Evolutionary conservation across 306 rosid genomes (phyloP), one percentile per base, ranked within the genome.

Genomic region (Phaseolus lunatus): DNA sequence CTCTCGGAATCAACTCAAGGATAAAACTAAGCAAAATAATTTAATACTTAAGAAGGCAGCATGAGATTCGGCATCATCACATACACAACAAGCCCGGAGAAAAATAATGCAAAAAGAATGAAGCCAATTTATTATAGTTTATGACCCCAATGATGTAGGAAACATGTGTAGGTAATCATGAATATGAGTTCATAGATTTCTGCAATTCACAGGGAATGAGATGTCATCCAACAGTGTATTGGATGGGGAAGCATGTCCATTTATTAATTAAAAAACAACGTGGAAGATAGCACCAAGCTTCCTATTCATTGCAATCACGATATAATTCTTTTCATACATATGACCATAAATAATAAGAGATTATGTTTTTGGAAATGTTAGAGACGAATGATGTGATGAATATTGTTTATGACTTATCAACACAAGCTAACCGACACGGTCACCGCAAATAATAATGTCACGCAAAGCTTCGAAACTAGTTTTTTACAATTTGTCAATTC

Each of bases 351-450:
- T 29, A 29, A 29, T 29, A n/a, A n/a, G n/a, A n/a, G n/a, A n/a
- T 33, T 7, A 7, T 5, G 9, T 0, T 5, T 5, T 33, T 33
- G 9, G 8, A 33, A 33, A 33, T 5, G 6, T 6, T 8, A 5
- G 39, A 33, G 39, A 33, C 2, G 39, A 37, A 37, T 8, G 41
- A 37, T 8, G 10, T 37, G 9, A 37, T 37, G 11, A 37, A 37
- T 37, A 35, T 35, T 35, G 39, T 35, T 35, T 5, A 35, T 35
- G 9, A 26, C 39, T 72, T 63, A 16, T 45, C 19, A 0, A 18
- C 67, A 65, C 33, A 27, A 24, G 71, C 72, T 67, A 74, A 82
- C 82, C 72, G 81, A 72, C 85, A 86, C 81, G 81, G 85, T 70
- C 89, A 83, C 61, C 68, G 39, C 58, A 47, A 26, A 52, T 47